Evolutionary conservation across 257 asterid species (phyloP).

Genomic region (Solanum lycopersicoides): DNA sequence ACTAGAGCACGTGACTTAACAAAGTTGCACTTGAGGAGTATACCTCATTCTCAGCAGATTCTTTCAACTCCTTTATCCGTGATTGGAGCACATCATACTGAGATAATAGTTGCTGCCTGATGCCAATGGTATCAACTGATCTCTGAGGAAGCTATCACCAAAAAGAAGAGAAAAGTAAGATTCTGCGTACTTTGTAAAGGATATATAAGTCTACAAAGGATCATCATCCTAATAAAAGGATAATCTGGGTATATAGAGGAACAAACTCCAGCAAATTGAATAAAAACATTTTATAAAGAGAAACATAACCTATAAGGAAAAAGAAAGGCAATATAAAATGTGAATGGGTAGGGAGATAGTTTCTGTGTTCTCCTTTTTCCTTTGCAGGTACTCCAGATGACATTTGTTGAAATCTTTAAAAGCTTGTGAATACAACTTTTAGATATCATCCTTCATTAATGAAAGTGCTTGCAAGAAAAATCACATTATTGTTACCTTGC

Average conservation of each 20-base stretch:
- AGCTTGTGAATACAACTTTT: neutral
- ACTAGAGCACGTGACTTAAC: neutral
- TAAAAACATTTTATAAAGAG: neutral
- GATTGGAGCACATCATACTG: slow-evolving; percentile 89
- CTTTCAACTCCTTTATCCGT: slow-evolving; percentile 79
- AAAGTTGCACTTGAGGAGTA: neutral
- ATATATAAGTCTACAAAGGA: neutral
- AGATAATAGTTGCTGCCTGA: slow-evolving; percentile 73
- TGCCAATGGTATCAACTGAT: slow-evolving; percentile 52
- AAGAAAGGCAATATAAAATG: neutral
- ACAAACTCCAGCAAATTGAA: neutral
- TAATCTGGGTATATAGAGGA: neutral
- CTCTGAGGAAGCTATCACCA: slow-evolving; percentile 74
- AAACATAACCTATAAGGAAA: neutral
- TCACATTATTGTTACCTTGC: slow-evolving; percentile 31
- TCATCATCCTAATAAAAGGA: neutral
- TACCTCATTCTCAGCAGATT: slow-evolving; percentile 90
- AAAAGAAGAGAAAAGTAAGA: slow-evolving; percentile 1
- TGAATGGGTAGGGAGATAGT: neutral
- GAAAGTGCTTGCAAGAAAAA: neutral
- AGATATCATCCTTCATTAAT: neutral
- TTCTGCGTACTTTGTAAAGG: neutral
- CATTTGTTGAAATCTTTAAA: neutral
- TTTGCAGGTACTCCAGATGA: neutral
- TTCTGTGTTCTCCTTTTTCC: neutral